Evolutionary conservation across 306 rosid species (phyloP).

Genomic region (Canavalia ensiformis): DNA sequence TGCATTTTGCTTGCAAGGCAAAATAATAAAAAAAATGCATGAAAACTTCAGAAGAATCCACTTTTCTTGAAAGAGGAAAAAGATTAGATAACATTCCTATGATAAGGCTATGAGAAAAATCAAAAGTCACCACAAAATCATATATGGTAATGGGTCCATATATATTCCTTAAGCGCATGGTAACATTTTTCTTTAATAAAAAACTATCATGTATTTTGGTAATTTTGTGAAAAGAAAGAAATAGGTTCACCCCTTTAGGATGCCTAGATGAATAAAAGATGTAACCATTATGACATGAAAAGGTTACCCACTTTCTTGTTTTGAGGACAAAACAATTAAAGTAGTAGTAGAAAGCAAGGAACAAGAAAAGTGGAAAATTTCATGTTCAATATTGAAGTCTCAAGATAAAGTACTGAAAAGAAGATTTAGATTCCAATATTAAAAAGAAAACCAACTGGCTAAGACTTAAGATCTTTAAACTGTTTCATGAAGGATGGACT

Average conservation of each 20-base stretch:
- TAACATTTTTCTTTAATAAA: constrained; percentile 23
- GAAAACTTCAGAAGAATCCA: constrained; percentile 9
- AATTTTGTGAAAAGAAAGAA: constrained; percentile 37
- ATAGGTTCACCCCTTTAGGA: constrained; percentile 10
- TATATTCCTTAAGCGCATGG: neutral
- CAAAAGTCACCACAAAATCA: constrained; percentile 30
- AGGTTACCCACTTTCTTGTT: constrained; percentile 41
- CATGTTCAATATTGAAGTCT: neutral
- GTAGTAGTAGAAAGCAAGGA: constrained; percentile 15
- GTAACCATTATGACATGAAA: constrained; percentile 24
- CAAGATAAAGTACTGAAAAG: constrained; percentile 7
- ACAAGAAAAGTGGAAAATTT: constrained; percentile 27
- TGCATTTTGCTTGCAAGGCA: constrained; percentile 25
- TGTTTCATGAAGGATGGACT: neutral
- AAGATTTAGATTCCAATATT: constrained; percentile 23
- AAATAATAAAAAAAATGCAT: constrained; percentile 19
- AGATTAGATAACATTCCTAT: neutral
- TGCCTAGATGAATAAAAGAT: constrained; percentile 28
- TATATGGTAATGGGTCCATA: constrained; percentile 9
- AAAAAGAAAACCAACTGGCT: constrained; percentile 17
- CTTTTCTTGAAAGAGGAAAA: constrained; percentile 17
- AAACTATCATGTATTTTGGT: constrained; percentile 22
- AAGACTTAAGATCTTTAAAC: neutral
- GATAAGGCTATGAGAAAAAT: constrained; percentile 3
- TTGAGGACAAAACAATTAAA: constrained; percentile 15